A percentile compares a stretch with the other conserved stretches of the same genome.
These are phyloP conservation scores for Carex scoparia DNA, from an alignment of 176 grass and related monocot species.

Conservation along the genomic window DNA sequence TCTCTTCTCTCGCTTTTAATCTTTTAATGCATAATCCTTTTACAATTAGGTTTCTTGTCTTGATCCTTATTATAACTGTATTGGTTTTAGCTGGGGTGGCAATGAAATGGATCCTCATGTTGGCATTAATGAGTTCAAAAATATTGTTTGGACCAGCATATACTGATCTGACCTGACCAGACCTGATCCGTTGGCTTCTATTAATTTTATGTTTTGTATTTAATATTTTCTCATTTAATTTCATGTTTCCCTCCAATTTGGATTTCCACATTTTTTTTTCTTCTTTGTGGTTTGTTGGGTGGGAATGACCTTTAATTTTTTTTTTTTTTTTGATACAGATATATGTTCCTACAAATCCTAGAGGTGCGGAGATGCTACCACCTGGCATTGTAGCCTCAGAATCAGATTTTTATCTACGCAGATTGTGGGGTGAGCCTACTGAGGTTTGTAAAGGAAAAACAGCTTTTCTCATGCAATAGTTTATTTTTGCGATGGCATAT, in stretches of 20 bases:
- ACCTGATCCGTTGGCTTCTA: not conserved
- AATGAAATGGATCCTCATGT: not conserved
- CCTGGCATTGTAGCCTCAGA: constrained; percentile 77
- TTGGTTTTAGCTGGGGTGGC: not conserved
- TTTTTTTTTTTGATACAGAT: not conserved
- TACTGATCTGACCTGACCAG: not conserved
- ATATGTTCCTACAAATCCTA: constrained; percentile 75
- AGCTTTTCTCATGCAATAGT: not conserved
- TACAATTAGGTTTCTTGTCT: constrained; percentile 5
- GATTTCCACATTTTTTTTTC: not conserved
- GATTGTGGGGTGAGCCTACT: constrained; percentile 86
- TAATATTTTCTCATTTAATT: not conserved
- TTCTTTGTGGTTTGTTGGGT: constrained; percentile 32
- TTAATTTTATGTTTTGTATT: not conserved
- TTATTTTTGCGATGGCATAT: not conserved
- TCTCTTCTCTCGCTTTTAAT: constrained; percentile 1
- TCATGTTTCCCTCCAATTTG: constrained; percentile 5
- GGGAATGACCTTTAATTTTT: not conserved
- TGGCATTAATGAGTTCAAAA: not conserved
- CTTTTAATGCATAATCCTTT: constrained; percentile 2
- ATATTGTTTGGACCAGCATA: not conserved
- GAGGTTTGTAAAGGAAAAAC: constrained; percentile 48
- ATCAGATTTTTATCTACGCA: constrained; percentile 63
- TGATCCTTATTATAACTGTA: not conserved
- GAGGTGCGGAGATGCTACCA: constrained; percentile 81